Evolutionary conservation across 345 rosid species (phyloP).

Genomic region (Nasturtium officinale): DNA sequence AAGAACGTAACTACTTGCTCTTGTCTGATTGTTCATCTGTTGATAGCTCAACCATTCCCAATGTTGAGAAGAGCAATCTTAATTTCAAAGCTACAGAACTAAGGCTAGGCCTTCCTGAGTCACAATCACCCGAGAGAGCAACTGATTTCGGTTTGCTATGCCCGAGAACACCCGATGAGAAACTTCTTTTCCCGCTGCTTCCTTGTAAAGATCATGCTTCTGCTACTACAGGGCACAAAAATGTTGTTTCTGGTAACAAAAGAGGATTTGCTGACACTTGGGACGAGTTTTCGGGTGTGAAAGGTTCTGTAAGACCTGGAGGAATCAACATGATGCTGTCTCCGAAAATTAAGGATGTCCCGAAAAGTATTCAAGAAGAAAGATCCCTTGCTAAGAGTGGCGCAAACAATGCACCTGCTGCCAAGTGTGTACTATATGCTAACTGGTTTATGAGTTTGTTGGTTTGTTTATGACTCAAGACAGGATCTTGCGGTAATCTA

Average conservation of each 20-base stretch:
- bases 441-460: background rate
- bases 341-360: slow-evolving; percentile 49
- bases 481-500: background rate
- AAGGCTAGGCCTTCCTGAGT: slow-evolving; percentile 86
- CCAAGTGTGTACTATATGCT: slow-evolving; percentile 60
- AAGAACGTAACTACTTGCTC: slow-evolving; percentile 77
- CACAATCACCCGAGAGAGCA: slow-evolving; percentile 69
- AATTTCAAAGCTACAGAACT: slow-evolving; percentile 84
- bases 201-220: slow-evolving; percentile 62
- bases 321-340: slow-evolving; percentile 57
- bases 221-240: slow-evolving; percentile 49
- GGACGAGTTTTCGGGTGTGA: slow-evolving; percentile 67
- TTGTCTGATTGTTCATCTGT: slow-evolving; percentile 79
- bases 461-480: slow-evolving; percentile 6
- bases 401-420: slow-evolving; percentile 59
- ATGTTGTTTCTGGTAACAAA: slow-evolving; percentile 69
- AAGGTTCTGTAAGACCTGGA: slow-evolving; percentile 55
- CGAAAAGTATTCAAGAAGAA: slow-evolving; percentile 48
- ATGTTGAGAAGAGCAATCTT: slow-evolving; percentile 55
- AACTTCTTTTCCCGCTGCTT: slow-evolving; percentile 71
- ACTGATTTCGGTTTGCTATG: slow-evolving; percentile 49
- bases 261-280: slow-evolving; percentile 82
- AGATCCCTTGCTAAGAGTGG: slow-evolving; percentile 41
- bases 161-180: slow-evolving; percentile 65
- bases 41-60: slow-evolving; percentile 65